phyloP scores from a whole-genome alignment of 768 basidiomycete species.

The Naematelia encephala region DNA sequence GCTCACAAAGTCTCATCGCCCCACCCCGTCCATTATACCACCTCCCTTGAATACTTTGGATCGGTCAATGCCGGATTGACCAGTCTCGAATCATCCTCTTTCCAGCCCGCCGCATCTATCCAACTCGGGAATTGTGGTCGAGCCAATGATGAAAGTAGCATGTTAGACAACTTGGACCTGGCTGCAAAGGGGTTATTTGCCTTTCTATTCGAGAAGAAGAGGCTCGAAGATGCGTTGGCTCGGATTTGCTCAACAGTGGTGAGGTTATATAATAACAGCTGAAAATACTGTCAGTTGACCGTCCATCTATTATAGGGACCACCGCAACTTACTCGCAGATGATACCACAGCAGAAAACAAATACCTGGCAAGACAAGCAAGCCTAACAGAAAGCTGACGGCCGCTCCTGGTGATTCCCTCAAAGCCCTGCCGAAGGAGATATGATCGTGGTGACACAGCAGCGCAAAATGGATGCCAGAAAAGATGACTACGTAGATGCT shows the following conservation, averaged over 20 bases:
- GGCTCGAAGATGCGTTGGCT: slow-evolving; percentile 71
- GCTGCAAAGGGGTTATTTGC: slow-evolving; percentile 83
- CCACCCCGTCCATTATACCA: neutral
- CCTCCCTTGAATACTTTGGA: slow-evolving; percentile 6
- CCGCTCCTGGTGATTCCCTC: slow-evolving; percentile 66
- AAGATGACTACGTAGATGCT: slow-evolving; percentile 74
- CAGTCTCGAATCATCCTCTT: slow-evolving; percentile 68
- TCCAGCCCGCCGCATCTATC: slow-evolving; percentile 63
- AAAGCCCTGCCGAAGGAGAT: slow-evolving; percentile 57
- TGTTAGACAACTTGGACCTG: slow-evolving; percentile 69
- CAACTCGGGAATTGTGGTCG: slow-evolving; percentile 76
- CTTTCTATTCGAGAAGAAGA: slow-evolving; percentile 58
- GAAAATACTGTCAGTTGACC: slow-evolving; percentile 10
- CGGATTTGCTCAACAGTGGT: slow-evolving; percentile 96
- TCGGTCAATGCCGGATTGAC: slow-evolving; percentile 62
- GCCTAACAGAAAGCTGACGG: slow-evolving; percentile 70
- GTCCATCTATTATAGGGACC: neutral
- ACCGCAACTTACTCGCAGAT: slow-evolving; percentile 67
- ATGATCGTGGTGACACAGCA: slow-evolving; percentile 60
- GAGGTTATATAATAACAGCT: slow-evolving; percentile 72
- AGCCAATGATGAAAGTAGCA: slow-evolving; percentile 67
- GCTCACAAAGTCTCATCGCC: neutral
- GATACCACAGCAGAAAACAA: slow-evolving; percentile 71
- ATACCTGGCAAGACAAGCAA: slow-evolving; percentile 79
- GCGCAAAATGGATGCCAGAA: slow-evolving; percentile 73